Base-by-base conservation (phyloP, 2,329 filamentous ascomycete genomes). In the Exophiala sp. region DNA sequence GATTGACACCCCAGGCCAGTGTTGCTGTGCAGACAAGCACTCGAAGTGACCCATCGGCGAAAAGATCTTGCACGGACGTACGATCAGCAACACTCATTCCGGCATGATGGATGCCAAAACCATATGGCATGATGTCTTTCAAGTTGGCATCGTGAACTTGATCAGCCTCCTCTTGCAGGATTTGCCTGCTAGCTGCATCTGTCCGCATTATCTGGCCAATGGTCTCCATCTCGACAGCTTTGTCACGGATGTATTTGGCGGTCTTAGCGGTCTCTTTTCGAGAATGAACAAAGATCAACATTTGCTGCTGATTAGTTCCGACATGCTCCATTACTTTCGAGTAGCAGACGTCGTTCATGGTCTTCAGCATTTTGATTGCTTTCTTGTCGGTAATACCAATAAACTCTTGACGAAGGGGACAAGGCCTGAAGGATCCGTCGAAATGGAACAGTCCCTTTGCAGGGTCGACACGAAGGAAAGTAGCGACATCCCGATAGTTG, bases 311-410 rank as follows among this genome's bases (percentile, higher is more conserved):
- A 66, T 95, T 87, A 55, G 87, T 86, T 5, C 94, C 94, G 29
- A 96, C 92, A 68, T 97, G 92, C 71, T 99, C 94, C 50, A 99
- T 82, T 24, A 96, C 91, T 72, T 99, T 99, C 61, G 86, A 95
- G 71, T 99, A 99, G 54, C 91, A 96, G 50, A 99, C 91, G 65
- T 99, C 94, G 67, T 99, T 99, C 94, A 99, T 99, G 1, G 89
- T 95, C 79, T 97, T 96, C 50, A 99, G 78, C 71, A 99, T 94
- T 74, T 97, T 99, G 74, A 99, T 99, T 5, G 94, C 89, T 71
- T 97, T 97, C 75, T 94, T 95, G 63, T 99, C 94, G 0, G 92
- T 96, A 40, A 99, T 88, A 49, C 94, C 94, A 62, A 99, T 89
- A 67, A 97, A 99, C 70, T 99, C 95, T 69, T 99, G 94, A 65